Percentiles rank a stretch among this genome's conserved stretches.
Evolutionary conservation across 1,139 yeast genomes (phyloP).

Genomic region (Magnusiomyces sp.): DNA sequence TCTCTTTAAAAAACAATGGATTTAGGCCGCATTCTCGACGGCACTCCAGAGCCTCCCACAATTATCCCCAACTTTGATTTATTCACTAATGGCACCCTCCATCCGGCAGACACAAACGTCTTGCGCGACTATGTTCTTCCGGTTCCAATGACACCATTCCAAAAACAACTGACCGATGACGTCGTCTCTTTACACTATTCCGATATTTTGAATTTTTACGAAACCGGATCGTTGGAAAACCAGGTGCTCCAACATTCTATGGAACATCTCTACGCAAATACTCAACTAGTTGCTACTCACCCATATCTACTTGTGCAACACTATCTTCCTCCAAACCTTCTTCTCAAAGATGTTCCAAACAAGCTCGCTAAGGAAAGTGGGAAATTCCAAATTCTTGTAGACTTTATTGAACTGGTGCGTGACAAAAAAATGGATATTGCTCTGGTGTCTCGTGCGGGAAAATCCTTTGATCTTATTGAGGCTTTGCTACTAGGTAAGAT

Average conservation of each 20-base stretch:
- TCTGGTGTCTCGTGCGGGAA: slow-evolving; percentile 47
- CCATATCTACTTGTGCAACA: slow-evolving; percentile 81
- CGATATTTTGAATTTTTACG: slow-evolving; percentile 81
- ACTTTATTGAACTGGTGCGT: slow-evolving; percentile 36
- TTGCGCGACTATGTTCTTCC: slow-evolving; percentile 60
- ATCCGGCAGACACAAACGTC: neutral
- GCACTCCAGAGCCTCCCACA: slow-evolving; percentile 77
- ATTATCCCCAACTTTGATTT: slow-evolving; percentile 33
- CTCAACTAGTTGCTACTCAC: slow-evolving; percentile 76
- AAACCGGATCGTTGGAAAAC: slow-evolving; percentile 39
- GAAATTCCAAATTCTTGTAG: slow-evolving; percentile 63
- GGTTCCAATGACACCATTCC: slow-evolving; percentile 82
- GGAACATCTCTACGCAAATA: slow-evolving; percentile 63
- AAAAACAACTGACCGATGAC: slow-evolving; percentile 86
- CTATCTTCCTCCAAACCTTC: slow-evolving; percentile 74
- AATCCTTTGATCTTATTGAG: slow-evolving; percentile 68
- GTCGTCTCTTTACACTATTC: slow-evolving; percentile 85
- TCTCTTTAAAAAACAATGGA: slow-evolving; percentile 43
- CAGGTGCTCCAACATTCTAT: slow-evolving; percentile 46
- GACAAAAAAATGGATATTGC: slow-evolving; percentile 41
- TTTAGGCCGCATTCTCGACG: slow-evolving; percentile 64
- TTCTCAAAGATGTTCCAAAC: slow-evolving; percentile 67
- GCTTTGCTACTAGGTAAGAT: slow-evolving; percentile 64
- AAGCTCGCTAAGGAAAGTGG: slow-evolving; percentile 79
- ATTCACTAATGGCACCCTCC: slow-evolving; percentile 12